Evolutionary conservation across 2,329 filamentous ascomycete species (phyloP).

Genomic region (Didymellaceae sp.): DNA sequence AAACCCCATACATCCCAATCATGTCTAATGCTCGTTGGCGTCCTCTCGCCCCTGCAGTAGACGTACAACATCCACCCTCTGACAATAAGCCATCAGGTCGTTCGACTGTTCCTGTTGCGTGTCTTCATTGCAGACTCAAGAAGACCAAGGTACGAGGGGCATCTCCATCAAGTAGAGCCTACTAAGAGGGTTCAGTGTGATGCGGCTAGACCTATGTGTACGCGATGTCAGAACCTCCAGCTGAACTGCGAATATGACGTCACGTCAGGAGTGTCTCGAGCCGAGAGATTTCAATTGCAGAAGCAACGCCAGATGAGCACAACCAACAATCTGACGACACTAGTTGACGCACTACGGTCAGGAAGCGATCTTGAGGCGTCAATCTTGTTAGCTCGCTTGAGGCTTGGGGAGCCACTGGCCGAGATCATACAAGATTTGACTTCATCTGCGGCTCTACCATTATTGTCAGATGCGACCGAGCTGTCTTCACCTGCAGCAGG

Average conservation of each 20-base stretch:
- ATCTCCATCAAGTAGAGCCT: too few species aligned
- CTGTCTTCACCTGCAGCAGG: background rate
- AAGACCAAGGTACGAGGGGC: background rate
- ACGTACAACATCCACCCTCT: background rate
- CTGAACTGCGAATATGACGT: background rate
- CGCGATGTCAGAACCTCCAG: background rate
- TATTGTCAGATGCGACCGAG: background rate
- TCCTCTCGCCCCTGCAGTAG: background rate
- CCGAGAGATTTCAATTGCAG: background rate
- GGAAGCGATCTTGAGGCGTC: background rate
- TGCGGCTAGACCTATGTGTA: background rate
- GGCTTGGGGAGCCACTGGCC: background rate
- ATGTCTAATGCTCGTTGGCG: background rate
- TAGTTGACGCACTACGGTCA: background rate
- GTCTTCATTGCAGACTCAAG: background rate
- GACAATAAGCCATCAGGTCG: background rate
- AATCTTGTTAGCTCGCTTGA: background rate
- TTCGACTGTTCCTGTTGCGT: background rate
- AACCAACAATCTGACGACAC: background rate
- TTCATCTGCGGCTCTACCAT: too few species aligned
- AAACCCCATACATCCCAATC: background rate
- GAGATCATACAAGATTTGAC: background rate
- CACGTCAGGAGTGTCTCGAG: background rate
- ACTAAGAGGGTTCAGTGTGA: background rate
- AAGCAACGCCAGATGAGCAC: background rate